Evolutionary conservation across 495 filamentous ascomycete genomes (phyloP), one percentile per base, ranked within the genome.

Genomic region (Parmelia sp.): DNA sequence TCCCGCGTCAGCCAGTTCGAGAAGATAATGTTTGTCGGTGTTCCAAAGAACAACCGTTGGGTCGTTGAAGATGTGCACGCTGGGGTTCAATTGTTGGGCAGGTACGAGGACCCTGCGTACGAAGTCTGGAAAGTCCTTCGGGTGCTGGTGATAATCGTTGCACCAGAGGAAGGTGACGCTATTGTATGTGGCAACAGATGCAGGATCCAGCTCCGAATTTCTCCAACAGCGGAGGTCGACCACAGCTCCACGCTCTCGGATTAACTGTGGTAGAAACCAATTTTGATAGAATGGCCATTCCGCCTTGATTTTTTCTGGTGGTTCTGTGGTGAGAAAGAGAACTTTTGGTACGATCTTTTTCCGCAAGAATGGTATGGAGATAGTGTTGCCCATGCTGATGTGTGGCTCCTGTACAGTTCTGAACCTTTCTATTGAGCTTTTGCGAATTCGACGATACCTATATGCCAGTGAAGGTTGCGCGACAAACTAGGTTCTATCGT

Each of bases 271-370:
- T 12, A 49, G 40, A 39, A 51, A 45, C 40, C 59, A 61, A 17
- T 61, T 33, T 10, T 61, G 40, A 27, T 61, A 49, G 25, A 17
- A 49, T 9, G 59, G 59, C 59, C 59, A 61, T 49, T 49, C 40
- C n/a, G 59, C 42, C 45, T 25, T 45, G 6, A 49, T 61, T 8
- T 25, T 49, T 33, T 21, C 27, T 44, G 59, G 40, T 14, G 42
- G n/a, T 49, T 35, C 0, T 10, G 59, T 61, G n/a, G 45, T 51
- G 6, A 49, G 59, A 42, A 61, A 61, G 27, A 61, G 59, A 17
- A 49, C 31, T 70, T 57, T 78, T 77, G 3, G 77, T 74, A 23
- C 8, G 8, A 11, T n/a, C 21, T 11, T 25, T 25, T 39, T 58
- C 15, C 35, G 57, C 23, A 40, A 23, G 19, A 23, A 58, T 27